A percentile compares a stretch with the other conserved stretches of the same genome.
phyloP scores from a whole-genome alignment of 2,329 filamentous ascomycete species.

The Fusarium duplospermum region DNA sequence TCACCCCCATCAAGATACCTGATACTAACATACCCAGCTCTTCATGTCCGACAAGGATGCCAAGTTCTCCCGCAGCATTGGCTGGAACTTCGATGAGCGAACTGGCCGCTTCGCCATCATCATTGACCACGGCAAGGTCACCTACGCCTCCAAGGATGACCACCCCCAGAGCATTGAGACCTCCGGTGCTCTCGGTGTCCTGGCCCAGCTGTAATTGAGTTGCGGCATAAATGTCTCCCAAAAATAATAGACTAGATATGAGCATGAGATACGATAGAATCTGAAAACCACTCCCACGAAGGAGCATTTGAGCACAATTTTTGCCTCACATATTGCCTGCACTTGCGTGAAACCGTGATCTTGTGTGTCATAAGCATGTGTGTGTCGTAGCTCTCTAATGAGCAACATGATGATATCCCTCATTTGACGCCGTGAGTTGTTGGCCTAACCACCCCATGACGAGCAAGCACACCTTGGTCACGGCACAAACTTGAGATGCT shows the following conservation, averaged over 20 bases:
- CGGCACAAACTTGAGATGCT: conserved; percentile 28
- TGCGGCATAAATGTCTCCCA: background rate
- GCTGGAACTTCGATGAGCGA: conserved; percentile 80
- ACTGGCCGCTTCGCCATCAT: conserved; percentile 84
- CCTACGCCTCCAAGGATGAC: conserved; percentile 81
- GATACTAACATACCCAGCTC: conserved; percentile 58
- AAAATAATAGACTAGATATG: conserved; percentile 19
- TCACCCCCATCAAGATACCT: background rate
- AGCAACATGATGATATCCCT: conserved; percentile 16
- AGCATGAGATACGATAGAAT: conserved; percentile 38
- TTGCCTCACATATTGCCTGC: background rate
- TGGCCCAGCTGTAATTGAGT: conserved; percentile 62
- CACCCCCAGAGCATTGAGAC: conserved; percentile 57
- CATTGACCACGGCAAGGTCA: conserved; percentile 85
- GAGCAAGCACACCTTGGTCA: conserved; percentile 26
- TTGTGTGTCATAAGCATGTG: conserved; percentile 2
- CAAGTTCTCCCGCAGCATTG: conserved; percentile 81
- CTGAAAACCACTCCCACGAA: conserved; percentile 15
- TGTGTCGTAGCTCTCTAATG: conserved; percentile 1
- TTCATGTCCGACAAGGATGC: conserved; percentile 79
- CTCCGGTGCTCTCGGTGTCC: conserved; percentile 65
- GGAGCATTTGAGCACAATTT: conserved; percentile 12
- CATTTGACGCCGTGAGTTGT: conserved; percentile 24
- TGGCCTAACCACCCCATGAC: conserved; percentile 19
- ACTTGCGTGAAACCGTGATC: conserved; percentile 10